Conservation (phyloP, 805 yeast genomes). For the Sugiyamaella floridensis region DNA sequence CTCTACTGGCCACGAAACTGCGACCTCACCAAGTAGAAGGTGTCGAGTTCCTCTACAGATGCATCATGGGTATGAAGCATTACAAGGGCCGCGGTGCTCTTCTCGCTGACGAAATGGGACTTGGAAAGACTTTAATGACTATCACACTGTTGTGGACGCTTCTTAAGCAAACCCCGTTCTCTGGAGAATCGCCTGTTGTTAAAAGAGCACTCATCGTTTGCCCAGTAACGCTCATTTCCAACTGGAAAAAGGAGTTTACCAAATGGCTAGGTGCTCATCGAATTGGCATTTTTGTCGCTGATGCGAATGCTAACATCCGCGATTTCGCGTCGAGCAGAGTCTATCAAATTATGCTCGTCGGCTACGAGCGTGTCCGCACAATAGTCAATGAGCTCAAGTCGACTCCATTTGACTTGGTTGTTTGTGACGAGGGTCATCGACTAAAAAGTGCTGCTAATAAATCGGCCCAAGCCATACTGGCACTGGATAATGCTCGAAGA, state of each 20-base stretch:
- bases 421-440: conserved; percentile 96
- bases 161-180: conserved; percentile 36
- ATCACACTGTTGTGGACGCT: conserved; percentile 81
- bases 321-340: conserved; percentile 62
- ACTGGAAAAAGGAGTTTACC: conserved; percentile 82
- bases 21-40: conserved; percentile 87
- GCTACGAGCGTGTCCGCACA: conserved; percentile 77
- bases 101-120: conserved; percentile 96
- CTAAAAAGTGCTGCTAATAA: conserved; percentile 71
- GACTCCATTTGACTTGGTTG: conserved; percentile 52
- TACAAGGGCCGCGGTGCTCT: conserved; percentile 56
- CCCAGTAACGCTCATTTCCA: conserved; percentile 81
- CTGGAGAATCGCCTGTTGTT: conserved; percentile 34
- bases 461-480: conserved; percentile 54
- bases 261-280: conserved; percentile 76
- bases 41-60: conserved; percentile 70
- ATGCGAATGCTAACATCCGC: conserved; percentile 48
- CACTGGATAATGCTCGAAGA: conserved; percentile 48
- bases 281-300: conserved; percentile 57
- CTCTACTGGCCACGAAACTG: conserved; percentile 32
- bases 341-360: conserved; percentile 76
- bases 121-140: conserved; percentile 84
- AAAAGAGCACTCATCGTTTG: conserved; percentile 72
- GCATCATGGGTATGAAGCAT: conserved; percentile 63
- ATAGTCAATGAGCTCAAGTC: conserved; percentile 30